Percentiles rank a stretch among this genome's conserved stretches.
Conservation (phyloP, 345 rosid species). For the Clarkia xantiana region DNA sequence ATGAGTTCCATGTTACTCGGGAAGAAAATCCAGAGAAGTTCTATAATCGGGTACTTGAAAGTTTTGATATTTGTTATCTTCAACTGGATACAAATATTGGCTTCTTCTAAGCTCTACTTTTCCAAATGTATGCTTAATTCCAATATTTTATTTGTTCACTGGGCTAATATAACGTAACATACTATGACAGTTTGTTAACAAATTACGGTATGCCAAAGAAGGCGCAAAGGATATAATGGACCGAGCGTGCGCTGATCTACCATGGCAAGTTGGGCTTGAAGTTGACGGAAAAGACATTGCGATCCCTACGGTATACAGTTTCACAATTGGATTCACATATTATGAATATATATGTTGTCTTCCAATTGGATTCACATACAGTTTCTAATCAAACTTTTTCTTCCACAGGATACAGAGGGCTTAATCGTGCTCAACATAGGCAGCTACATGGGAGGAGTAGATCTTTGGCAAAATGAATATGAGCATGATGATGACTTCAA, state of each 20-base stretch:
- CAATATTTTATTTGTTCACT: conserved; percentile 2
- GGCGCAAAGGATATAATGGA: conserved; percentile 86
- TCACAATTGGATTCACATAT: too few species aligned
- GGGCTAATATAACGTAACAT: neutral
- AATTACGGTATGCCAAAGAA: conserved; percentile 74
- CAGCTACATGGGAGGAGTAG: conserved; percentile 91
- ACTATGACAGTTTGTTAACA: conserved; percentile 55
- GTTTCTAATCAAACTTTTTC: conserved; percentile 1
- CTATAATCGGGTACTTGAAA: conserved; percentile 46
- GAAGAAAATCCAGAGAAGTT: conserved; percentile 79
- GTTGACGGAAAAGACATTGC: conserved; percentile 67
- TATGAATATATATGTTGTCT: too few species aligned
- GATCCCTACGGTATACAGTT: conserved; percentile 45
- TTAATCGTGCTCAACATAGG: conserved; percentile 69
- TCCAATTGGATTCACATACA: too few species aligned
- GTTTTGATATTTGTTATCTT: neutral
- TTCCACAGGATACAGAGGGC: conserved; percentile 59
- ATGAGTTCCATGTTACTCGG: conserved; percentile 63
- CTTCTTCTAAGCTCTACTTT: neutral
- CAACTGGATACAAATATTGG: neutral
- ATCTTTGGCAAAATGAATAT: conserved; percentile 77
- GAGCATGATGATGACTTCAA: conserved; percentile 58
- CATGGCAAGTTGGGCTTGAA: conserved; percentile 83
- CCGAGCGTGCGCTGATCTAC: conserved; percentile 75
- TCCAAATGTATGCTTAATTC: conserved; percentile 1